Percentiles rank a stretch among this genome's conserved stretches.
These are phyloP conservation scores for Penicillium brevicompactum DNA, from an alignment of 2,329 filamentous ascomycete genomes.

Conservation along the genomic window DNA sequence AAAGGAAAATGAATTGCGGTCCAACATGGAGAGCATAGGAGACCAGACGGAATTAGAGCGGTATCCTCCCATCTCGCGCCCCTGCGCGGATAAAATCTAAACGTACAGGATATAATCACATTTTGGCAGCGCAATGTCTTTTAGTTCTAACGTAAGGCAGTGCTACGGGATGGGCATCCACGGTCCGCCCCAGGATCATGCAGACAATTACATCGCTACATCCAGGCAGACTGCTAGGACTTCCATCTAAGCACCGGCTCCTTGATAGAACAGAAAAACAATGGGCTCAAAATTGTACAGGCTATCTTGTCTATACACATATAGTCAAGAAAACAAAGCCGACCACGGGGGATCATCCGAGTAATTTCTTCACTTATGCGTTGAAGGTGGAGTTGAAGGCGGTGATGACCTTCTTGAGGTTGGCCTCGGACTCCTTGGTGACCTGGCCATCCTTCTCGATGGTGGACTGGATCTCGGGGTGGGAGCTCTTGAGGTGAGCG, in stretches of 20 bases:
- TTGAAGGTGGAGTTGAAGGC: constrained; percentile 94
- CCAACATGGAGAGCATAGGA: constrained; percentile 29
- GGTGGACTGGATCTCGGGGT: constrained; percentile 76
- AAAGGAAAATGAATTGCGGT: constrained; percentile 39
- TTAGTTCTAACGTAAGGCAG: constrained; percentile 9
- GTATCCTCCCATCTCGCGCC: constrained; percentile 30
- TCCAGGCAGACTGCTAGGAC: constrained; percentile 23
- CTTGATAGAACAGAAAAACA: constrained; percentile 41
- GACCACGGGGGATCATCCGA: constrained; percentile 37
- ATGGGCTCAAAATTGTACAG: constrained; percentile 49
- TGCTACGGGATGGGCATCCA: constrained; percentile 8
- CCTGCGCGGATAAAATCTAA: constrained; percentile 41
- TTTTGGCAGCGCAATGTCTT: constrained; percentile 28
- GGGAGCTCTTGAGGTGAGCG: constrained; percentile 86
- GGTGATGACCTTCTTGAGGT: constrained; percentile 68
- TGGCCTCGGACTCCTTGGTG: constrained; percentile 80
- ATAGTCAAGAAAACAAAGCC: constrained; percentile 43
- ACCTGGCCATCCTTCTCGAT: constrained; percentile 96
- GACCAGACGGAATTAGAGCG: constrained; percentile 31
- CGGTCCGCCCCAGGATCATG: constrained; percentile 13
- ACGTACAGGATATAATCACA: constrained; percentile 47
- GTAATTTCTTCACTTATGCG: constrained; percentile 43
- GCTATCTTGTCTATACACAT: constrained; percentile 49
- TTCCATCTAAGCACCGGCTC: constrained; percentile 16
- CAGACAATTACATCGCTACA: constrained; percentile 32